phyloP scores from a whole-genome alignment of 495 filamentous ascomycete genomes.

The Penicillium taxi region DNA sequence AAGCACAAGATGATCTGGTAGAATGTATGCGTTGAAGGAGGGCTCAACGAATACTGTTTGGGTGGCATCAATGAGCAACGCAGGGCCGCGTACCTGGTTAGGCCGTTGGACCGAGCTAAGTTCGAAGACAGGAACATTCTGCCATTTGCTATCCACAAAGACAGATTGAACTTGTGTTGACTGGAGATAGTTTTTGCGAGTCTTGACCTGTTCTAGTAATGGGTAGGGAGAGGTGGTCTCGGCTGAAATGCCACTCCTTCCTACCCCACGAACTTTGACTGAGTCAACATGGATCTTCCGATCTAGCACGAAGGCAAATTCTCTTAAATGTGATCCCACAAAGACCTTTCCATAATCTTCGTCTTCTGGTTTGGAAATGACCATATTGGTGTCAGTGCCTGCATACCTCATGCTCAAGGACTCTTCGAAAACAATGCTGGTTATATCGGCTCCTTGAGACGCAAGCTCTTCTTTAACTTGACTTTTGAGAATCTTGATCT shows the following conservation, averaged over 20 bases:
- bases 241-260: background rate
- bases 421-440: slow-evolving; percentile 1
- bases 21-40: slow-evolving; percentile 4
- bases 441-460: background rate
- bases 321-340: background rate
- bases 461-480: slow-evolving; percentile 1
- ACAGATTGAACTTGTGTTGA: background rate
- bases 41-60: slow-evolving; percentile 2
- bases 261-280: background rate
- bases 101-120: background rate
- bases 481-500: background rate
- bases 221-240: background rate
- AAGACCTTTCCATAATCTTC: slow-evolving; percentile 50
- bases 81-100: background rate
- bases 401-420: slow-evolving; percentile 41
- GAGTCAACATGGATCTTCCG: slow-evolving; percentile 1
- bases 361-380: slow-evolving; percentile 37
- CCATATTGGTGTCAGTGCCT: slow-evolving; percentile 41
- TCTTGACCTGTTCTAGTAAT: background rate
- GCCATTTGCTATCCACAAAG: background rate
- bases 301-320: slow-evolving; percentile 1
- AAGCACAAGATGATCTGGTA: slow-evolving; percentile 1
- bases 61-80: slow-evolving; percentile 1
- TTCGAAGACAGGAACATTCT: background rate
- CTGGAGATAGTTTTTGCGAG: background rate